Evolutionary conservation across 805 yeast genomes (phyloP), one percentile per base, ranked within the genome.

Genomic region (Saitoella complicata): DNA sequence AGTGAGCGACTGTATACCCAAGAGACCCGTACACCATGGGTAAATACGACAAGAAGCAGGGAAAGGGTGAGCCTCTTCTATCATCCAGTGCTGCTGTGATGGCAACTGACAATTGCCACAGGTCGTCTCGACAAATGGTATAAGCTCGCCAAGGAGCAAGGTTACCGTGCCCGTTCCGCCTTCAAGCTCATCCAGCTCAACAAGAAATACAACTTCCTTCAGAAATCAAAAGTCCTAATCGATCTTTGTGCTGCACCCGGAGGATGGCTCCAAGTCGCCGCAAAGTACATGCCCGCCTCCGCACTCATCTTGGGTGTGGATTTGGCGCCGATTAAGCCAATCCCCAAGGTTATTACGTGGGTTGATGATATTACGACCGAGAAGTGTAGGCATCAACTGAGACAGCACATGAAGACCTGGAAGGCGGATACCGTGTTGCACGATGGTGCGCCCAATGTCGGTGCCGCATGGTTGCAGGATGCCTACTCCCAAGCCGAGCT

Each of bases 391-490:
- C 84, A 95, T 39, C 85, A 76, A 62, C 71, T 91, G 50, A 76
- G 97, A 59, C 96, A 96, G 31, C 86, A 88, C 59, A 79, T 91
- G 80, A 91, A 91, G 62, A 87, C 97, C 1, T 91, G 97, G 96
- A 91, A 91, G 57, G 99, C 97, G 1, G 97, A 91, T 39, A 45
- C 50, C 33, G 97, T 91, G 12, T 67, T 91, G 58, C 98, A 91
- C 65, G 99, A 91, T 72, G 99, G 99, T 78, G 99, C 99, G 31
- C 99, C 99, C 32, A 91, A 91, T 58, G 97, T 91, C 55, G 99
- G 99, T 79, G 72, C 91, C 58, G 94, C 95, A n/a, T 91, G 99
- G 99, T 91, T 83, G 13, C 99, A 91, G 64, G 99, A 91, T 75
- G 98, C 99, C 1, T 91, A 84, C 66, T 85, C 97, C 1, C 99